Conservation (phyloP, 2,329 filamentous ascomycete species). For the Sordariomycetes sp. region DNA sequence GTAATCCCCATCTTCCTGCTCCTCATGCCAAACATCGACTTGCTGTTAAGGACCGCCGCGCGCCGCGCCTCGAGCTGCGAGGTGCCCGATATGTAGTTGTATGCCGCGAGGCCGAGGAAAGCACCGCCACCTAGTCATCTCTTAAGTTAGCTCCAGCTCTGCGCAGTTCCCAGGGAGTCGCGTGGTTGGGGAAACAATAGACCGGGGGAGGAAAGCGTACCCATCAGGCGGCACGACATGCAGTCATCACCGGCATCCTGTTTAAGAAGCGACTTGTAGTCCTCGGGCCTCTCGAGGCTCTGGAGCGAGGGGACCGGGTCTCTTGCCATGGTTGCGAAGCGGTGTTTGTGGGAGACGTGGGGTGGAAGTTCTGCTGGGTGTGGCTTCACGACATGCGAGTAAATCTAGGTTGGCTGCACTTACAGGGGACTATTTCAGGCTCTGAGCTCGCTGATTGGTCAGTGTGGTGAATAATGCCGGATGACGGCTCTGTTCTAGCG, state of each 20-base stretch:
- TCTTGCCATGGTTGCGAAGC: not conserved
- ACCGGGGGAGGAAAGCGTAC: constrained; percentile 23
- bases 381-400: not conserved
- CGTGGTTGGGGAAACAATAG: not conserved
- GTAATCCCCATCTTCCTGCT: constrained; percentile 56
- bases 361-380: not conserved
- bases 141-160: not conserved
- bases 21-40: constrained; percentile 58
- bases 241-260: constrained; percentile 52
- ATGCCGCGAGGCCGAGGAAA: constrained; percentile 62
- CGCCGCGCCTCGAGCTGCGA: constrained; percentile 55
- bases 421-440: not conserved
- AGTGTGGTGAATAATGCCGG: not conserved
- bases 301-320: constrained; percentile 29
- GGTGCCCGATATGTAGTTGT: constrained; percentile 66
- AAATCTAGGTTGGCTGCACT: not conserved
- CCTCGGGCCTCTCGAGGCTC: constrained; percentile 45
- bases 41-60: constrained; percentile 52
- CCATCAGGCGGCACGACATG: constrained; percentile 55
- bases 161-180: not conserved
- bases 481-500: not conserved
- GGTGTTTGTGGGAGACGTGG: not conserved
- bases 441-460: not conserved
- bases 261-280: constrained; percentile 42
- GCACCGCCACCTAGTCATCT: constrained; percentile 50